These are phyloP conservation scores for Breviolum minutum DNA, from an alignment of 73 alveolate genomes.

Conservation along the genomic window DNA sequence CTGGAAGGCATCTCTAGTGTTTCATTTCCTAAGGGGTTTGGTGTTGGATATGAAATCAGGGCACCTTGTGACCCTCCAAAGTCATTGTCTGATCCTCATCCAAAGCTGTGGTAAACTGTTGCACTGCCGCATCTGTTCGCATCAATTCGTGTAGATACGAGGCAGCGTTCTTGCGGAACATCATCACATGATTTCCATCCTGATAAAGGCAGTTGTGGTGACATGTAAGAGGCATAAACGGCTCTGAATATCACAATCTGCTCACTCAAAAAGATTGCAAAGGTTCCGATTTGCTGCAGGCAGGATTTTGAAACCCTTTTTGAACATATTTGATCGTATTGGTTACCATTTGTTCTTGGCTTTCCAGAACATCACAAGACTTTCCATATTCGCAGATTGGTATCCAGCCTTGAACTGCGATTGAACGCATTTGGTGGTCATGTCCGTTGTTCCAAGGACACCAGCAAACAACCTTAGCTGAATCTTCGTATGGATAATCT, in stretches of 20 bases:
- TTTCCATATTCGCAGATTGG: neutral
- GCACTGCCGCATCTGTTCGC: conserved; percentile 76
- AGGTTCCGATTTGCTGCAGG: no score
- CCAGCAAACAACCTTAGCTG: conserved; percentile 66
- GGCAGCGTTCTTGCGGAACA: conserved; percentile 73
- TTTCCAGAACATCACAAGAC: neutral
- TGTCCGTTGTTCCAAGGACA: conserved; percentile 78
- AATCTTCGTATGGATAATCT: neutral
- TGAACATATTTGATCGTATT: neutral
- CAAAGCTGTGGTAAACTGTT: conserved; percentile 76
- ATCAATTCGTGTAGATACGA: conserved; percentile 73
- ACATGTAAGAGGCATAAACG: neutral
- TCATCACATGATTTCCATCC: conserved; percentile 70
- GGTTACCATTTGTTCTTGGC: neutral
- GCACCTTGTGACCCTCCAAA: conserved; percentile 59
- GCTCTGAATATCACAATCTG: no score
- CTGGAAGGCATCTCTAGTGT: neutral
- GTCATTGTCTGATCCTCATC: conserved; percentile 22
- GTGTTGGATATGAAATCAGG: neutral
- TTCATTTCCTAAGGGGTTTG: neutral
- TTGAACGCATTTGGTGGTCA: conserved; percentile 87
- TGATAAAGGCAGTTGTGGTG: neutral
- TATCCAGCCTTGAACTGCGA: conserved; percentile 69
- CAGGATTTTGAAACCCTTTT: no score
- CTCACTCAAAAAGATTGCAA: no score